Base-by-base conservation (phyloP, 176 grass and related monocot species). In the Aegilops longissima region DNA sequence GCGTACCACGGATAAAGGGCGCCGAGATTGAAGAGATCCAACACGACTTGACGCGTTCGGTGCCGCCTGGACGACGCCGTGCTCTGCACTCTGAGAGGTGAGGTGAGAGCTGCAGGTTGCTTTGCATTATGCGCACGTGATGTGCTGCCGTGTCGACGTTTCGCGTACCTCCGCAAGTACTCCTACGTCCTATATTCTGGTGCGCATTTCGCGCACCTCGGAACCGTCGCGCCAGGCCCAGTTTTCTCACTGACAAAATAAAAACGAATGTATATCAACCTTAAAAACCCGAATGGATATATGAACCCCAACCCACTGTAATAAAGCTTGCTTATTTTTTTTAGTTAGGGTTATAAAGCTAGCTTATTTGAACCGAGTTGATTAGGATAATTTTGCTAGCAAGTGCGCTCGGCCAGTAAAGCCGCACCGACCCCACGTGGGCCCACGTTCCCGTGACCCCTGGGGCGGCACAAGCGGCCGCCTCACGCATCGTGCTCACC, bases 381-480 rank as follows among this genome's bases (percentile, higher is more conserved):
- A 31, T 66, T 65, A 65, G 11, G 63, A 30, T 4, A 14, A 31
- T 66, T 0, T 5, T 5, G 4, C n/a, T 30, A 14, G 0, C 1
- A 75, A 17, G 27, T 31, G 18, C 2, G 29, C 3, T 8, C 10
- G 20, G 30, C 30, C 29, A 58, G 13, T 5, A 21, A 7, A 58
- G 17, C 27, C 2, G 66, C 20, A 35, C 66, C 66, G 52, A 58
- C 45, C 45, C 47, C 66, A 52, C 80, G 29, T 23, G 25, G 39
- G 40, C 64, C 64, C 24, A 40, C 36, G 61, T 30, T 67, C 47
- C 62, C 40, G 14, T 5, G 78, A 45, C 78, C 36, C 4, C 23
- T 13, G 47, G 83, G 61, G 12, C 29, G 44, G 73, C 73, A 66
- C 83, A 67, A 85, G n/a, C n/a, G 63, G 83, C 74, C 74, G 14